Conservation (phyloP, 164 flowering plant species). For the Buxus sempervirens region DNA sequence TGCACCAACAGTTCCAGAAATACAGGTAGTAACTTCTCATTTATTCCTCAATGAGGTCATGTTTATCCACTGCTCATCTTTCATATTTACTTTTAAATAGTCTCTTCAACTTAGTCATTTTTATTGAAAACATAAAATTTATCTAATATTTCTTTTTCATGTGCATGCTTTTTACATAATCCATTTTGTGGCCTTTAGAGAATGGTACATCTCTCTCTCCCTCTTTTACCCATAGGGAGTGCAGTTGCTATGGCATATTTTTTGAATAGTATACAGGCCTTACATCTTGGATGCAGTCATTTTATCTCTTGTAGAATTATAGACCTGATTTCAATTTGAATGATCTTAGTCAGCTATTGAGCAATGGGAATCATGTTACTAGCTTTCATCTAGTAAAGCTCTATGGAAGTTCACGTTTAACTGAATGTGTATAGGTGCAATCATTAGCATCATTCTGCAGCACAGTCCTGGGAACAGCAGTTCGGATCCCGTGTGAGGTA, state of each 20-base stretch:
- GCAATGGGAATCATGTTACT: too few species aligned
- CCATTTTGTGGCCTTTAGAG: background rate
- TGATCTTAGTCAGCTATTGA: too few species aligned
- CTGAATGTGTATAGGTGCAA: slow-evolving; percentile 59
- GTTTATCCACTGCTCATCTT: background rate
- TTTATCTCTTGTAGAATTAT: background rate
- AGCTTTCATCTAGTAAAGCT: too few species aligned
- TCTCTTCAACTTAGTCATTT: background rate
- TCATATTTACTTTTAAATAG: background rate
- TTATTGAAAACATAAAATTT: background rate
- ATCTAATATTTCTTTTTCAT: too few species aligned
- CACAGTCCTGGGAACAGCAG: slow-evolving; percentile 93
- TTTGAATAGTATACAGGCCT: background rate
- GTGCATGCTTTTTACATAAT: background rate
- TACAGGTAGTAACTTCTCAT: slow-evolving; percentile 56
- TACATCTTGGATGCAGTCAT: background rate
- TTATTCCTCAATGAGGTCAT: background rate
- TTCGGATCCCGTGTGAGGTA: slow-evolving; percentile 96
- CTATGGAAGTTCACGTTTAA: background rate
- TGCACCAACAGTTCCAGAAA: slow-evolving; percentile 84
- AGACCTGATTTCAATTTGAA: too few species aligned
- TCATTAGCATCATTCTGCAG: slow-evolving; percentile 91
- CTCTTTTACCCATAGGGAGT: background rate
- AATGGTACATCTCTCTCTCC: background rate
- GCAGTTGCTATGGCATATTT: background rate